A percentile compares a stretch with the other conserved stretches of the same genome.
Conservation (phyloP, 2,329 filamentous ascomycete genomes). For the Penicillium polonicum region DNA sequence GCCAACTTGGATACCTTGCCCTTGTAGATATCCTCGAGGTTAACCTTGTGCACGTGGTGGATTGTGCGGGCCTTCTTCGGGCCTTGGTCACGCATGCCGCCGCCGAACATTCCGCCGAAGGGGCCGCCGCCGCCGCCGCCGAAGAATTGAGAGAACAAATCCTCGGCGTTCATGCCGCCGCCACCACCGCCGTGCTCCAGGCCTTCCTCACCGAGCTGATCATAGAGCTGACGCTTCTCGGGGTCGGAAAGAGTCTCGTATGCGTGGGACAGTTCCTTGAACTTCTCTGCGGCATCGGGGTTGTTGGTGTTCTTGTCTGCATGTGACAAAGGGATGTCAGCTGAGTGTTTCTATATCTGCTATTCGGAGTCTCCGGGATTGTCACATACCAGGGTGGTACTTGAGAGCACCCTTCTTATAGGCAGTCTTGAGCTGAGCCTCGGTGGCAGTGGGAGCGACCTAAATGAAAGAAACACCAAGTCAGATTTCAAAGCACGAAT, state of each 20-base stretch:
- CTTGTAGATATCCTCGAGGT: slow-evolving; percentile 94
- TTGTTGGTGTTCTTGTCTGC: slow-evolving; percentile 95
- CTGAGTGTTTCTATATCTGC: slow-evolving; percentile 1
- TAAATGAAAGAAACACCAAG: slow-evolving; percentile 41
- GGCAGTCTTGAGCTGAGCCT: slow-evolving; percentile 86
- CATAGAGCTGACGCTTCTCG: slow-evolving; percentile 88
- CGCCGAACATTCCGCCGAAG: slow-evolving; percentile 74
- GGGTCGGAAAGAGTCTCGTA: slow-evolving; percentile 93
- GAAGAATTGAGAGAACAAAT: slow-evolving; percentile 97
- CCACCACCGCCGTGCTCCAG: slow-evolving; percentile 80
- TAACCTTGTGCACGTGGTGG: slow-evolving; percentile 97
- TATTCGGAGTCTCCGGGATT: slow-evolving; percentile 13
- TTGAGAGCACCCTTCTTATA: slow-evolving; percentile 92
- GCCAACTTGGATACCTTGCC: slow-evolving; percentile 98
- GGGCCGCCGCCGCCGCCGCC: slow-evolving; percentile 67
- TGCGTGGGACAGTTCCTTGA: slow-evolving; percentile 94
- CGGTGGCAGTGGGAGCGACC: slow-evolving; percentile 76
- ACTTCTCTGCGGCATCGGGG: slow-evolving; percentile 91
- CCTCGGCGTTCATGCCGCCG: slow-evolving; percentile 90
- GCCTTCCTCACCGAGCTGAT: slow-evolving; percentile 96
- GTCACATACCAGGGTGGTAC: slow-evolving; percentile 79
- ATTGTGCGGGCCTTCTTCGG: slow-evolving; percentile 93
- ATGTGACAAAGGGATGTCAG: not conserved
- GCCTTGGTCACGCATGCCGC: slow-evolving; percentile 74
- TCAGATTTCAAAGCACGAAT: slow-evolving; percentile 19